Evolutionary conservation across 441 rosid genomes (phyloP).

Genomic region (Populus hybrid): DNA sequence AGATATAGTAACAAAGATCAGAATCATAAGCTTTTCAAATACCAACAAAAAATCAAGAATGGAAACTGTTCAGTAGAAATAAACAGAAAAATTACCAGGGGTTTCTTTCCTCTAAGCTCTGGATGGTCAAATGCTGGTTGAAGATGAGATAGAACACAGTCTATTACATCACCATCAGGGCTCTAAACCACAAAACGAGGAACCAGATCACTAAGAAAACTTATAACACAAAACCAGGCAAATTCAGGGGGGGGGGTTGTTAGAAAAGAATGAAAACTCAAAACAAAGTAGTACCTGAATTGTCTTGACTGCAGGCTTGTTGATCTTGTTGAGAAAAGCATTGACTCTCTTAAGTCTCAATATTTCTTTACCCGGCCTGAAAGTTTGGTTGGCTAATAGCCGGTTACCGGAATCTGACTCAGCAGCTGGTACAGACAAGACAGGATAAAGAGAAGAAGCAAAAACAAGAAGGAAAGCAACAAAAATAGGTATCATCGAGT

Average conservation of each 20-base stretch:
- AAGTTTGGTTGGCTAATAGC: conserved; percentile 43
- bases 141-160: conserved; percentile 66
- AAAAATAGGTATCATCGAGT: conserved; percentile 26
- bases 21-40: background rate
- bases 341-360: conserved; percentile 47
- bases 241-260: background rate
- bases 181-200: conserved; percentile 47
- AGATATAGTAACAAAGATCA: conserved; percentile 41
- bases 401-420: conserved; percentile 28
- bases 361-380: conserved; percentile 39
- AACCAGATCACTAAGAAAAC: conserved; percentile 10
- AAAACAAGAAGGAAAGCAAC: conserved; percentile 47
- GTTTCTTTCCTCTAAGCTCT: conserved; percentile 56
- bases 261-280: background rate
- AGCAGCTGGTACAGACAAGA: conserved; percentile 29
- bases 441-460: conserved; percentile 36
- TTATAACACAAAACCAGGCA: background rate
- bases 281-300: conserved; percentile 48
- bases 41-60: background rate
- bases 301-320: conserved; percentile 81
- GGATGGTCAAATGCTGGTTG: conserved; percentile 98
- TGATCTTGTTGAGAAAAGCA: conserved; percentile 68
- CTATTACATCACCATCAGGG: conserved; percentile 83
- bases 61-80: background rate
- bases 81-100: conserved; percentile 43